Conservation (phyloP, 2,329 filamentous ascomycete genomes). For the Venturia carpophila region DNA sequence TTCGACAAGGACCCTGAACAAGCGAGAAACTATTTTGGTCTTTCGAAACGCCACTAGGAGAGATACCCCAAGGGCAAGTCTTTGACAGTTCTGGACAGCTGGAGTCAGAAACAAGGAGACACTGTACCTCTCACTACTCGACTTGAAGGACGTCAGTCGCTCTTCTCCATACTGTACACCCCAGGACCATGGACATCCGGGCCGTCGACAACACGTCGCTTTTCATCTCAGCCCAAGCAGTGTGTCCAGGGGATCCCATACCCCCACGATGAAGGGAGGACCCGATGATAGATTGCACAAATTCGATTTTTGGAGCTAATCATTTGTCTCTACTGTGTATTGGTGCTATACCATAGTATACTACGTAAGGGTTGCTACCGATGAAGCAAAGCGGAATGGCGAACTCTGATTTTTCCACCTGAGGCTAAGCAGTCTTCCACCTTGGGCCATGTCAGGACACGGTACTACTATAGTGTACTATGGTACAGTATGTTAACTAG, state of each 20-base stretch:
- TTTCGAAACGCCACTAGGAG: not conserved
- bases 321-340: not conserved
- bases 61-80: not conserved
- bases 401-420: not conserved
- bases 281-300: conserved; percentile 10
- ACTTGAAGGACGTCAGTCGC: not conserved
- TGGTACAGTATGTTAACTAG: no score
- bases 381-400: no score
- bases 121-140: conserved; percentile 6
- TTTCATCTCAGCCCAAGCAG: not conserved
- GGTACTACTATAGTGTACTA: no score
- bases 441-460: not conserved
- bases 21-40: conserved; percentile 1
- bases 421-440: not conserved
- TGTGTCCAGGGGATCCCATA: not conserved
- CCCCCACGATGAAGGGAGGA: not conserved
- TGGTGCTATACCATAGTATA: no score
- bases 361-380: no score
- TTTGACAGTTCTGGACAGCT: not conserved
- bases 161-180: not conserved
- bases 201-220: not conserved
- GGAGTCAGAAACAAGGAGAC: not conserved
- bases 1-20: not conserved
- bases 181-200: no score
- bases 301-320: not conserved